These are phyloP conservation scores for Scutellaria galericulata DNA, from an alignment of 257 asterid genomes.

Conservation along the genomic window DNA sequence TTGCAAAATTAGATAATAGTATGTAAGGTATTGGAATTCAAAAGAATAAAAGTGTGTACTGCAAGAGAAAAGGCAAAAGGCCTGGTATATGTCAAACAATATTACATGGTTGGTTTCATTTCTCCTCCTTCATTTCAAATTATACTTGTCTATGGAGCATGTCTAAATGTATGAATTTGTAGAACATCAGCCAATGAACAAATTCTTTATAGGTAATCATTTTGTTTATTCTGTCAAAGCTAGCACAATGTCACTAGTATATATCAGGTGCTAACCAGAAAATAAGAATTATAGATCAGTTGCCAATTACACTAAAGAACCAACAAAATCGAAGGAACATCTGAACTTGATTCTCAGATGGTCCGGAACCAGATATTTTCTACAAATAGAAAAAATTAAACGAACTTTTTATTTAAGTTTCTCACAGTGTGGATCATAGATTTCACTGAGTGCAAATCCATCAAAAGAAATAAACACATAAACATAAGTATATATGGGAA, in stretches of 20 bases:
- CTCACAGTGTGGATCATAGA: neutral
- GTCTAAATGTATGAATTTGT: neutral
- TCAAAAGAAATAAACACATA: neutral
- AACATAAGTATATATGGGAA: neutral
- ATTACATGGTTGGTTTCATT: too few species aligned
- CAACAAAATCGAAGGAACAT: neutral
- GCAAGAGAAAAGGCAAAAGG: neutral
- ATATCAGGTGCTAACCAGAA: too few species aligned
- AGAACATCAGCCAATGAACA: too few species aligned
- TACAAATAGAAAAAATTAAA: neutral
- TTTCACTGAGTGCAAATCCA: slow-evolving; percentile 5
- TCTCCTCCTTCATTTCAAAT: neutral
- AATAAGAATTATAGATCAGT: neutral
- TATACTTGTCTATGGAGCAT: neutral
- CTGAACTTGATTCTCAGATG: neutral
- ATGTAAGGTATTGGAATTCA: neutral
- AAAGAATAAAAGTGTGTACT: neutral
- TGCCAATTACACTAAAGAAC: neutral
- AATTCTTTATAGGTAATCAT: neutral
- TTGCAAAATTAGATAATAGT: neutral
- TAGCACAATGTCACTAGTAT: neutral
- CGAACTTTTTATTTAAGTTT: slow-evolving; percentile 1
- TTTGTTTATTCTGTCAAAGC: neutral
- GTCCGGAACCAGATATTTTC: neutral
- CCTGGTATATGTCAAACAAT: neutral